phyloP scores from a whole-genome alignment of 2,329 filamentous ascomycete species.

The Cercospora sp. region DNA sequence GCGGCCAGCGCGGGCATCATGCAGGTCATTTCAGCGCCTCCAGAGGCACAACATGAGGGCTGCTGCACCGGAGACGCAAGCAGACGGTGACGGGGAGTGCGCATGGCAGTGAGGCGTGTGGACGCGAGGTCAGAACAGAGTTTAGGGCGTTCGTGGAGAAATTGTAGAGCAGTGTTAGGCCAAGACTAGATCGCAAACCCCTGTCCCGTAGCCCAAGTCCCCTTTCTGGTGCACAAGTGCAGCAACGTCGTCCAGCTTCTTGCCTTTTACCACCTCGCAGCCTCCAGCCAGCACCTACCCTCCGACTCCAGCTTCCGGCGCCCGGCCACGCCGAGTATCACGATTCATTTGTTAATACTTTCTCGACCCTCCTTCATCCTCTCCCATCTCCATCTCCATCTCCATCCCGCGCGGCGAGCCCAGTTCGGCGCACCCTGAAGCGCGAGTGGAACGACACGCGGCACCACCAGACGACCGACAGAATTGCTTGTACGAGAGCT shows the following conservation, averaged over 20 bases:
- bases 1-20: constrained; percentile 8
- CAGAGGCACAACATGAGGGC: not conserved
- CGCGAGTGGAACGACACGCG: constrained; percentile 29
- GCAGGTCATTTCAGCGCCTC: not conserved
- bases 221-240: constrained; percentile 11
- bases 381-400: constrained; percentile 5
- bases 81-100: not conserved
- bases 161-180: constrained; percentile 11
- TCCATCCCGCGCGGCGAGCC: constrained; percentile 9
- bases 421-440: constrained; percentile 14
- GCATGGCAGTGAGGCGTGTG: not conserved
- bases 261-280: constrained; percentile 7
- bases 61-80: not conserved
- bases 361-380: constrained; percentile 20
- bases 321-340: constrained; percentile 12
- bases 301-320: constrained; percentile 14
- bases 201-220: constrained; percentile 8
- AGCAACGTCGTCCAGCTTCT: constrained; percentile 19
- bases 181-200: constrained; percentile 10
- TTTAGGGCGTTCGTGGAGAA: constrained; percentile 17
- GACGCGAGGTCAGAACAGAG: constrained; percentile 11
- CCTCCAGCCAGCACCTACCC: constrained; percentile 13
- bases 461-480: constrained; percentile 21
- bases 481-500: constrained; percentile 22
- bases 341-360: constrained; percentile 17